Percentiles rank a stretch among this genome's conserved stretches.
Evolutionary conservation across 495 filamentous ascomycete genomes (phyloP).

Genomic region (Chaetomidium leptoderma): DNA sequence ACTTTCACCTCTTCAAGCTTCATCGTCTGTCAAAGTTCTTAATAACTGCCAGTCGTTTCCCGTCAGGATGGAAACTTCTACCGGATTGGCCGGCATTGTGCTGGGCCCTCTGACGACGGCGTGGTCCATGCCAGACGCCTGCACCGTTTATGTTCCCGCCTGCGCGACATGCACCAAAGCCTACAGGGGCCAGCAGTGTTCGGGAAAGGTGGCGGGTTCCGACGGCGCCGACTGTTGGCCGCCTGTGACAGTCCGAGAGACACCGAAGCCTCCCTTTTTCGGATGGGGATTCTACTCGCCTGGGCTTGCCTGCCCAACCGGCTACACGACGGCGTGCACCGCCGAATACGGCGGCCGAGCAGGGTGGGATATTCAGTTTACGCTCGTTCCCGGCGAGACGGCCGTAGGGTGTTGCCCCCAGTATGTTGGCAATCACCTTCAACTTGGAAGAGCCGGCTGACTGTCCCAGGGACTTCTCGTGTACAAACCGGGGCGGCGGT

Average conservation of each 20-base stretch:
- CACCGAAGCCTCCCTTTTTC: not conserved
- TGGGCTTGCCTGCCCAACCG: constrained; percentile 23
- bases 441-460: not conserved
- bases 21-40: too few species aligned
- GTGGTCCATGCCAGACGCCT: constrained; percentile 15
- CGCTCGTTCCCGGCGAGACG: constrained; percentile 19
- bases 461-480: not conserved
- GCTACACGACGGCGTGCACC: constrained; percentile 23
- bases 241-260: constrained; percentile 2
- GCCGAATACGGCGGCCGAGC: constrained; percentile 14
- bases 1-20: too few species aligned
- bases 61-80: not conserved
- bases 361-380: constrained; percentile 20
- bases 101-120: constrained; percentile 19
- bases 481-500: constrained; percentile 1
- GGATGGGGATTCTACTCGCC: constrained; percentile 29
- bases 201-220: not conserved
- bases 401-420: constrained; percentile 25
- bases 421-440: too few species aligned
- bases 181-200: constrained; percentile 5
- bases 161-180: not conserved
- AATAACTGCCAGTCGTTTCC: too few species aligned
- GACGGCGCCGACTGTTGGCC: constrained; percentile 25
- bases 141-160: not conserved
- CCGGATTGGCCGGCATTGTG: constrained; percentile 27